Conservation (phyloP, 257 asterid species). For the Fraxinus pennsylvanica region DNA sequence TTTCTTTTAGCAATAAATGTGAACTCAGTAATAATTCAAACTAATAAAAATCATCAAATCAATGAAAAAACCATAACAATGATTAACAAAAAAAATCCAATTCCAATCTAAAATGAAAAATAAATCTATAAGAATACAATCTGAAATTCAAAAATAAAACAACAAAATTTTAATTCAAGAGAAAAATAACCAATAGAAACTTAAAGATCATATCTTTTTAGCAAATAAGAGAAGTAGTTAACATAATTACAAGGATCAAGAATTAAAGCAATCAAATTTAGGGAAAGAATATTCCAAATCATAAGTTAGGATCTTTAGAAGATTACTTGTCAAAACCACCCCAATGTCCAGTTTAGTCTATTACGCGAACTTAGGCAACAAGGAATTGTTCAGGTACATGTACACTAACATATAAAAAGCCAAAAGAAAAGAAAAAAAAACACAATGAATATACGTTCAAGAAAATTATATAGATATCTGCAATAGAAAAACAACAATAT, state of each 20-base stretch:
- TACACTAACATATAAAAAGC: too few relatives aligned
- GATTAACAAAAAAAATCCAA: background rate
- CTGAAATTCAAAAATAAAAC: constrained; percentile 30
- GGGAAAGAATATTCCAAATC: constrained; percentile 14
- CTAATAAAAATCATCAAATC: background rate
- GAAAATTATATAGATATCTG: too few relatives aligned
- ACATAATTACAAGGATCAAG: constrained; percentile 32
- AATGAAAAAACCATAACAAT: constrained; percentile 18
- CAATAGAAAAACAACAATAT: too few relatives aligned
- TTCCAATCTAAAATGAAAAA: background rate
- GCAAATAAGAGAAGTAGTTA: constrained; percentile 21
- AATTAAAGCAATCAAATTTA: constrained; percentile 27
- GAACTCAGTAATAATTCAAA: constrained; percentile 8
- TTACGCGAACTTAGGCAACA: too few relatives aligned
- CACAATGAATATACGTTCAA: too few relatives aligned
- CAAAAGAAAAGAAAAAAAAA: too few relatives aligned
- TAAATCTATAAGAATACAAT: constrained; percentile 10
- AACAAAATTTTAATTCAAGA: constrained; percentile 22
- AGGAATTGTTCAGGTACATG: too few relatives aligned
- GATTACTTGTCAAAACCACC: constrained; percentile 32
- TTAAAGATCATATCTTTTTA: constrained; percentile 41
- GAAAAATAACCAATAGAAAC: constrained; percentile 29
- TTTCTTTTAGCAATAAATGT: background rate
- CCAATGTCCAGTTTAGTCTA: background rate
- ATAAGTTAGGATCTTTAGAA: constrained; percentile 26